phyloP scores from a whole-genome alignment of 495 filamentous ascomycete species.

The Aspergillus cavernicola region DNA sequence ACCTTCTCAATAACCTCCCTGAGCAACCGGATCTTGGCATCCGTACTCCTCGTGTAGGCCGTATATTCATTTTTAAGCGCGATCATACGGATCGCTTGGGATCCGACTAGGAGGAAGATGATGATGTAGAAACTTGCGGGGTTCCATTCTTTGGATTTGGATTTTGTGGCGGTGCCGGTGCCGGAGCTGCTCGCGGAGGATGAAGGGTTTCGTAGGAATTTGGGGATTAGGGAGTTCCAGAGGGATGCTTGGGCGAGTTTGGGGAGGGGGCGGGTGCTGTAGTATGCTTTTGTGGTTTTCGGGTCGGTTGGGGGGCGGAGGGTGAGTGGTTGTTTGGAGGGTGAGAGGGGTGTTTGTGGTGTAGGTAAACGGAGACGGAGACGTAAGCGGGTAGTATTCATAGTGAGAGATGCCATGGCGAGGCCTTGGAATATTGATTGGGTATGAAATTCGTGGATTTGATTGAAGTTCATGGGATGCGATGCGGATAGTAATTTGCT shows the following conservation, averaged over 20 bases:
- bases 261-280: constrained; percentile 40
- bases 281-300: neutral
- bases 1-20: constrained; percentile 80
- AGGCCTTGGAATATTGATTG: neutral
- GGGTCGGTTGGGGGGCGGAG: neutral
- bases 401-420: constrained; percentile 2
- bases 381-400: constrained; percentile 10
- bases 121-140: constrained; percentile 90
- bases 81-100: constrained; percentile 90
- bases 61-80: constrained; percentile 69
- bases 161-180: too few species aligned
- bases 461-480: constrained; percentile 4
- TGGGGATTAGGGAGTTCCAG: constrained; percentile 66
- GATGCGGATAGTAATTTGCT: constrained; percentile 1
- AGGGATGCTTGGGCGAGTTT: constrained; percentile 61
- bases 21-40: constrained; percentile 72
- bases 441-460: neutral
- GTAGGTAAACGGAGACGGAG: neutral
- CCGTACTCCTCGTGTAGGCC: constrained; percentile 66
- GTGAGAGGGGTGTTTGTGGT: neutral
- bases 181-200: too few species aligned
- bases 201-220: constrained; percentile 38
- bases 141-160: constrained; percentile 74
- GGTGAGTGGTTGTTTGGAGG: neutral
- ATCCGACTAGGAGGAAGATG: constrained; percentile 87